A percentile compares a stretch with the other conserved stretches of the same genome.
Evolutionary conservation across 441 rosid genomes (phyloP).

Genomic region (Mallotus japonicus): DNA sequence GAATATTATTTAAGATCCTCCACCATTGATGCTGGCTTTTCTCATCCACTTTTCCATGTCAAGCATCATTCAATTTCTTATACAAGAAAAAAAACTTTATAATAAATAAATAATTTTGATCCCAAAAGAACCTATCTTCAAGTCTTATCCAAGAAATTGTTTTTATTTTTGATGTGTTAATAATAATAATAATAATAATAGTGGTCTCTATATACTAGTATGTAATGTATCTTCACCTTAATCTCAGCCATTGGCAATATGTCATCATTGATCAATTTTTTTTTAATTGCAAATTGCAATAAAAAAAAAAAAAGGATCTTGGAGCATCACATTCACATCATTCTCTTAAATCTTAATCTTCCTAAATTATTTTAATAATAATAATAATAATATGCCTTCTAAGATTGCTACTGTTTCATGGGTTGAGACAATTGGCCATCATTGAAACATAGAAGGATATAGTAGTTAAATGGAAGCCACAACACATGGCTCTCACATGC

Average conservation of each 20-base stretch:
- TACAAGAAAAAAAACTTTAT: not conserved
- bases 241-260: constrained; percentile 13
- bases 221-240: not conserved
- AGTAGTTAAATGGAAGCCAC: no score
- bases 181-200: constrained; percentile 1
- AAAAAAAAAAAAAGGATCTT: not conserved
- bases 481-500: constrained; percentile 24
- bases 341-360: constrained; percentile 19
- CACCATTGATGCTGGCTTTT: not conserved
- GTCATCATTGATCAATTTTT: constrained; percentile 36
- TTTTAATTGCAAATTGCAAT: constrained; percentile 15
- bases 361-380: not conserved
- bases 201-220: not conserved
- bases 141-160: constrained; percentile 18
- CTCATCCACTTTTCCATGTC: not conserved
- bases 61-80: constrained; percentile 4
- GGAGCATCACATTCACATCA: constrained; percentile 25
- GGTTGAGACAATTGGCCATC: constrained; percentile 35
- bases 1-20: not conserved
- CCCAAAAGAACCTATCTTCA: constrained; percentile 17
- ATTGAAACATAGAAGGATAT: constrained; percentile 1
- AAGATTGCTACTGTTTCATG: constrained; percentile 29
- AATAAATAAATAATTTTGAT: constrained; percentile 10
- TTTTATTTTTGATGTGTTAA: not conserved
- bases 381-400: not conserved